Conservation (phyloP, 169 alveolate species). For the Plasmodium blacklocki region DNA sequence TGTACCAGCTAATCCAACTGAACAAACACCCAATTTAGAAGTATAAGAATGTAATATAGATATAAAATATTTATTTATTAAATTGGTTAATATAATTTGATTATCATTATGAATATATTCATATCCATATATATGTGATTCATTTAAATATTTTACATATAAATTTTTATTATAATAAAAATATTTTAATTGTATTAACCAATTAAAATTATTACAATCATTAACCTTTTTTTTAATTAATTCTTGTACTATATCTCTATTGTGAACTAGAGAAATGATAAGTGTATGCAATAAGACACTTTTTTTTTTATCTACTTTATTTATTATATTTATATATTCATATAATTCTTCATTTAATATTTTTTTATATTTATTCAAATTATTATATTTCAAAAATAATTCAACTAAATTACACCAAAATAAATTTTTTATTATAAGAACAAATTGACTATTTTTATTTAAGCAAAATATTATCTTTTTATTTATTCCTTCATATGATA, state of each 20-base stretch:
- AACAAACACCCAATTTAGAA: conserved; percentile 97
- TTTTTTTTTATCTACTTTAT: conserved; percentile 63
- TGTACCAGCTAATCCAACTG: conserved; percentile 99
- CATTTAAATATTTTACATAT: conserved; percentile 69
- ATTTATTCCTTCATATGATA: conserved; percentile 17
- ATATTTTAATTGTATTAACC: conserved; percentile 74
- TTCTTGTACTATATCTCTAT: conserved; percentile 67
- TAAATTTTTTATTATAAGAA: conserved; percentile 49
- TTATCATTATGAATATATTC: conserved; percentile 97
- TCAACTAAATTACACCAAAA: conserved; percentile 72
- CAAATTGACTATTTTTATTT: conserved; percentile 70
- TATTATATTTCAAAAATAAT: conserved; percentile 57
- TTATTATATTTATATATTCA: conserved; percentile 64
- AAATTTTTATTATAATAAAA: conserved; percentile 61
- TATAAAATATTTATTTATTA: conserved; percentile 97
- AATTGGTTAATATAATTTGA: conserved; percentile 97
- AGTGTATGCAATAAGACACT: conserved; percentile 72
- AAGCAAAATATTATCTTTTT: conserved; percentile 46
- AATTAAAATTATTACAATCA: conserved; percentile 59
- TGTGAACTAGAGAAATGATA: conserved; percentile 67
- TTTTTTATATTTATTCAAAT: conserved; percentile 48
- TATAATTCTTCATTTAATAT: conserved; percentile 66
- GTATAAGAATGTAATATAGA: conserved; percentile 97
- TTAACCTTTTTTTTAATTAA: conserved; percentile 65
- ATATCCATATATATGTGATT: conserved; percentile 95